These are phyloP conservation scores for Oryza australiensis DNA, from an alignment of 176 grass and related monocot species.

Conservation along the genomic window DNA sequence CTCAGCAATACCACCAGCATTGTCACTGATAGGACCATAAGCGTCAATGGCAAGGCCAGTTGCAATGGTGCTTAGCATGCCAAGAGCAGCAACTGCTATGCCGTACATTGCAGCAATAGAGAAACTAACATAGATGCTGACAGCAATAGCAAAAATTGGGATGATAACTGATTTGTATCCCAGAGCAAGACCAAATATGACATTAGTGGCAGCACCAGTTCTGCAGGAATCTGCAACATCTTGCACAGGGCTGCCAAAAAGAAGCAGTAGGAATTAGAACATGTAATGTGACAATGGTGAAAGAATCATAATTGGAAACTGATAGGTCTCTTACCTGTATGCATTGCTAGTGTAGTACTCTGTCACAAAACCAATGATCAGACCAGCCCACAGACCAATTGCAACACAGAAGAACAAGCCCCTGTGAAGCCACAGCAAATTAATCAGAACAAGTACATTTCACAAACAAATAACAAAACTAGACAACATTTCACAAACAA, in stretches of 20 bases:
- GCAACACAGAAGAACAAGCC: constrained; percentile 87
- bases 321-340: constrained; percentile 47
- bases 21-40: constrained; percentile 95
- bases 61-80: constrained; percentile 92
- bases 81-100: constrained; percentile 90
- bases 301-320: not conserved
- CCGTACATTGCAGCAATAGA: constrained; percentile 88
- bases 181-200: constrained; percentile 87
- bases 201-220: constrained; percentile 90
- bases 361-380: constrained; percentile 86
- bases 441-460: constrained; percentile 29
- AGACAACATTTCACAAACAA: constrained; percentile 15
- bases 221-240: constrained; percentile 91
- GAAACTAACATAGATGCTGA: constrained; percentile 92
- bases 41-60: constrained; percentile 91
- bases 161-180: constrained; percentile 95
- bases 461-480: constrained; percentile 23
- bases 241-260: constrained; percentile 75
- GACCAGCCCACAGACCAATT: constrained; percentile 90
- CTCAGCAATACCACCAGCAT: constrained; percentile 96
- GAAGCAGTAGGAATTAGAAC: constrained; percentile 16
- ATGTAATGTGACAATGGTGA: not conserved
- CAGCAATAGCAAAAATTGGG: constrained; percentile 85
- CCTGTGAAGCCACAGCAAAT: constrained; percentile 42
- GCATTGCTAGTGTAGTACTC: constrained; percentile 93